Evolutionary conservation across 768 basidiomycete species (phyloP).

Genomic region (Lactarius tabidus): DNA sequence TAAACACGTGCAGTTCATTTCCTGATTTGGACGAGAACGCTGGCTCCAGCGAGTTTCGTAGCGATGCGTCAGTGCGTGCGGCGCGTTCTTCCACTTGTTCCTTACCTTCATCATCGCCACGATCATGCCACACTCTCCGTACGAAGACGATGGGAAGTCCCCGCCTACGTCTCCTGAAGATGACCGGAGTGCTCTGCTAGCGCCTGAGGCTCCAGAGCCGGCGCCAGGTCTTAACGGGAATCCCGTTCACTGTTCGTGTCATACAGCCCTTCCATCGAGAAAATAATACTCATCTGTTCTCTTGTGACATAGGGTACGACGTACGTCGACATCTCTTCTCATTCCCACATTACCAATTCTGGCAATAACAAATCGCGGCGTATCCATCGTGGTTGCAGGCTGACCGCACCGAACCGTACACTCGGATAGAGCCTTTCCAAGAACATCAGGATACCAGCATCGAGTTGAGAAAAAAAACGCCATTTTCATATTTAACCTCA

Average conservation of each 20-base stretch:
- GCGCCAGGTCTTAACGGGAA: conserved; percentile 67
- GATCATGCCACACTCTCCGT: conserved; percentile 13
- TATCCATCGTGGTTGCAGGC: conserved; percentile 48
- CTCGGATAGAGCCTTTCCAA: conserved; percentile 78
- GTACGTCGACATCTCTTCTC: conserved; percentile 44
- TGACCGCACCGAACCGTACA: conserved; percentile 79
- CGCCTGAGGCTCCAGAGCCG: conserved; percentile 50
- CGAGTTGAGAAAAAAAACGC: conserved; percentile 51
- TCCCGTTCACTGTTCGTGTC: conserved; percentile 74
- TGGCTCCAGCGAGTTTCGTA: neutral
- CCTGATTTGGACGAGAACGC: neutral
- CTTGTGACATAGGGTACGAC: conserved; percentile 63
- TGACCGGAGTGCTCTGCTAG: conserved; percentile 54
- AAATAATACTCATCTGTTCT: conserved; percentile 15
- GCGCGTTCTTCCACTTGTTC: conserved; percentile 8
- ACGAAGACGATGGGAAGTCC: conserved; percentile 36
- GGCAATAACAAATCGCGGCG: conserved; percentile 17
- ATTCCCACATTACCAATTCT: conserved; percentile 1
- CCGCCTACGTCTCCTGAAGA: conserved; percentile 47
- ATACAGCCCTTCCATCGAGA: conserved; percentile 21
- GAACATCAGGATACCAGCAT: conserved; percentile 78
- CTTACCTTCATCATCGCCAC: conserved; percentile 6
- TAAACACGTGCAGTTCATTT: conserved; percentile 4
- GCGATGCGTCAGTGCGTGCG: neutral
- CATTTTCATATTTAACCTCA: conserved; percentile 15